These are phyloP conservation scores for Musa schizocarpa DNA, from an alignment of 176 grass and related monocot species.

Conservation along the genomic window DNA sequence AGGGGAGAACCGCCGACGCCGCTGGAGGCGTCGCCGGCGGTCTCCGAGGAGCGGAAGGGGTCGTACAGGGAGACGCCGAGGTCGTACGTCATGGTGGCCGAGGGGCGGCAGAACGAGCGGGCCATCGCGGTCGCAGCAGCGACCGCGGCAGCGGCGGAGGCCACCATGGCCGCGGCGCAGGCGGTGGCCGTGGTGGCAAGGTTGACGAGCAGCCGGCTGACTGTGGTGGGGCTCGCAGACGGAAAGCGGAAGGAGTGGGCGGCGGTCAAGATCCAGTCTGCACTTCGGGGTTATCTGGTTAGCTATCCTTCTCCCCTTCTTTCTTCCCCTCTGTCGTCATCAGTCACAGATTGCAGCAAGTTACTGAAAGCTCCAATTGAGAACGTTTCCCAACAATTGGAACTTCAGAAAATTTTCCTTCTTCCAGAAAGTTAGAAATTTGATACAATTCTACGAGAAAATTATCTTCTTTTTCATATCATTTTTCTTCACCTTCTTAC, in stretches of 20 bases:
- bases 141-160: slow-evolving; percentile 66
- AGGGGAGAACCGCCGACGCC: not conserved
- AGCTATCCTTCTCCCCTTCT: slow-evolving; percentile 7
- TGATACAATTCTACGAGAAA: no score
- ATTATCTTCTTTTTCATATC: no score
- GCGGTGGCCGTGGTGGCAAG: slow-evolving; percentile 61
- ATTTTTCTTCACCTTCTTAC: no score
- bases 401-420: no score
- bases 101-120: slow-evolving; percentile 64
- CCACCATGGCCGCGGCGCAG: slow-evolving; percentile 62
- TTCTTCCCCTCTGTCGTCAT: not conserved
- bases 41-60: slow-evolving; percentile 20
- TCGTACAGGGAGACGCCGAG: slow-evolving; percentile 15
- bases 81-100: not conserved
- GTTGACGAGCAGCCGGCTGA: slow-evolving; percentile 52
- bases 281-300: slow-evolving; percentile 81
- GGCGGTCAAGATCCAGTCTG: slow-evolving; percentile 64
- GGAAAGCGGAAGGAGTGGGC: slow-evolving; percentile 44
- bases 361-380: no score
- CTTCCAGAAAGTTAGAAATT: no score
- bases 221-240: slow-evolving; percentile 3
- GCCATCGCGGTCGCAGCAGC: slow-evolving; percentile 77
- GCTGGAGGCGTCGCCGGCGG: slow-evolving; percentile 4
- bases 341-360: not conserved
- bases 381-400: no score